Percentiles rank a stretch among this genome's conserved stretches.
Evolutionary conservation across 2,329 filamentous ascomycete genomes (phyloP).

Genomic region (Tolypocladium amazonense): DNA sequence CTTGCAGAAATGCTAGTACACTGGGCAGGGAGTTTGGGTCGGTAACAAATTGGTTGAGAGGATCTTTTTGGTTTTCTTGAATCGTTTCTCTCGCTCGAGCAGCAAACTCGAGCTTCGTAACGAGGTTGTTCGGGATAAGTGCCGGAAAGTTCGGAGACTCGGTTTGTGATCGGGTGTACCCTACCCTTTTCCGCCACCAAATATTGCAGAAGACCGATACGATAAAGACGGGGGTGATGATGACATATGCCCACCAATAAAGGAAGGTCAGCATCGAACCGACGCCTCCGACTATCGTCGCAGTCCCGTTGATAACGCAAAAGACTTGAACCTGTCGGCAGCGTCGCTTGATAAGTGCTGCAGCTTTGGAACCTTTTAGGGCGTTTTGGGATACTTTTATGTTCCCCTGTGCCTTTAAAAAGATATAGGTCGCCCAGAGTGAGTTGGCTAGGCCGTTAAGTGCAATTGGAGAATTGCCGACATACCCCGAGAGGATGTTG

Average conservation of each 20-base stretch:
- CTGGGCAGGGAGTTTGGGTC: not conserved
- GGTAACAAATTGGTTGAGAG: not conserved
- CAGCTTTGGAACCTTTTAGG: not conserved
- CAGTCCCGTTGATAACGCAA: not conserved
- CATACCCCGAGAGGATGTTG: not conserved
- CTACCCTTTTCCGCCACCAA: not conserved
- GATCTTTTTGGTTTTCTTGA: not conserved
- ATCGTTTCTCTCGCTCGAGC: not conserved
- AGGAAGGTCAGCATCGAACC: not conserved
- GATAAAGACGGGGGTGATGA: not conserved
- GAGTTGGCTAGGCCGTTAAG: not conserved
- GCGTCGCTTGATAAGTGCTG: not conserved
- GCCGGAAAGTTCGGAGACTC: not conserved
- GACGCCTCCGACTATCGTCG: not conserved
- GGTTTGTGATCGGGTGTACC: not conserved
- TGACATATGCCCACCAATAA: not conserved
- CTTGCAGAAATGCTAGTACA: not conserved
- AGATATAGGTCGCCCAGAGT: not conserved
- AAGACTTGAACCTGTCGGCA: not conserved
- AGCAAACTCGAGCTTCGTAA: not conserved
- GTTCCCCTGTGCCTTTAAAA: not conserved
- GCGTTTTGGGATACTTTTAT: not conserved
- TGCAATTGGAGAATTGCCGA: not conserved
- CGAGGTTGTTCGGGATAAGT: not conserved
- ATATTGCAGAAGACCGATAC: not conserved